Evolutionary conservation across 2,329 filamentous ascomycete species (phyloP), one percentile per base, ranked within the genome.

Genomic region (Microsporum audouinii): DNA sequence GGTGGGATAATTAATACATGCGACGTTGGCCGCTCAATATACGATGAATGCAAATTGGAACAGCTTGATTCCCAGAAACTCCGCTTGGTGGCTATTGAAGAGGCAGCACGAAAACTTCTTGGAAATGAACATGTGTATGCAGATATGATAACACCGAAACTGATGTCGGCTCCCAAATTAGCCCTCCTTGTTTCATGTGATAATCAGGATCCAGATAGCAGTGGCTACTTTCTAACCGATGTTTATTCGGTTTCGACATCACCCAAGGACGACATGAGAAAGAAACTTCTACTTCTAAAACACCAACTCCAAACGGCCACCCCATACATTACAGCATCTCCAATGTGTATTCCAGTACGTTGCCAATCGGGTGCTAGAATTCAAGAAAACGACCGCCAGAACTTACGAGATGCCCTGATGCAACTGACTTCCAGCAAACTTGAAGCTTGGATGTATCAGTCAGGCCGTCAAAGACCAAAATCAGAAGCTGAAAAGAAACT

Each of bases 131-230:
- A 43, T n/a, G 39, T 43, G 2, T 17, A 43, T 23, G 39, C 39
- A n/a, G 39, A 43, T 14, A 5, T 43, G 39, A 43, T 43, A 23
- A 43, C 39, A 14, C 39, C 39, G 5, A 43, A 43, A n/a, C 39
- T 56, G 59, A 60, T 2, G 34, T 56, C 38, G 12, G 12, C 6
- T 41, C 45, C 39, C 45, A 53, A 43, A 56, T 63, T 29, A 38
- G 36, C 6, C n/a, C 39, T 43, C 17, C 39, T 43, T 5, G 39
- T 43, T 14, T 10, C 14, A n/a, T 43, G n/a, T n/a, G 17, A 43
- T 43, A n/a, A n/a, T n/a, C n/a, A 43, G 39, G 14, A n/a, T 6
- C 4, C 39, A n/a, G 10, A 43, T 6, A 43, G 4, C 1, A n/a
- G n/a, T 4, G 39, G 17, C 14, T 6, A n/a, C 5, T 1, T 6